A percentile compares a stretch with the other conserved stretches of the same genome.
phyloP scores from a whole-genome alignment of 73 alveolate genomes.

The Paramecium tetraurelia region DNA sequence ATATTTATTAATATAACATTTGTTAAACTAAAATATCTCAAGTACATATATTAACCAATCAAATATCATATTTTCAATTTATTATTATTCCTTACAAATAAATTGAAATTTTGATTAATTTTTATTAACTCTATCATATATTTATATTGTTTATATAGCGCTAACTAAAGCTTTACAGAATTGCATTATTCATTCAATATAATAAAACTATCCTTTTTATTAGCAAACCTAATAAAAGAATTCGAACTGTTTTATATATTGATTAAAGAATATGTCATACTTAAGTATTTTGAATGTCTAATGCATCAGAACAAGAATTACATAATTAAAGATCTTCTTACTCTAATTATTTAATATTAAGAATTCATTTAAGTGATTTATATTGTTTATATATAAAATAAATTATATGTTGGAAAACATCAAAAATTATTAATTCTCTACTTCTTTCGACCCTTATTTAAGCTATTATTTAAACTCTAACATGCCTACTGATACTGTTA shows the following conservation, averaged over 20 bases:
- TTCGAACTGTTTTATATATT: too few relatives aligned
- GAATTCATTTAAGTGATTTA: background rate
- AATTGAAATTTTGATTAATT: too few relatives aligned
- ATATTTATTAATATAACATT: background rate
- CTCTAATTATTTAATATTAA: background rate
- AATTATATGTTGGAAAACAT: background rate
- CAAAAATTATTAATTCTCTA: background rate
- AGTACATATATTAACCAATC: background rate
- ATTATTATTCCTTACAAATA: too few relatives aligned
- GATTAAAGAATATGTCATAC: too few relatives aligned
- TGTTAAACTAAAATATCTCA: background rate
- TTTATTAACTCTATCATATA: too few relatives aligned
- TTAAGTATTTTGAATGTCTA: too few relatives aligned
- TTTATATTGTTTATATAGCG: too few relatives aligned
- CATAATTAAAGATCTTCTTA: background rate
- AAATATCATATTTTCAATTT: background rate
- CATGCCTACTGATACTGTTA: background rate
- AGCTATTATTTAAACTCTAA: background rate
- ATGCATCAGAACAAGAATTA: background rate
- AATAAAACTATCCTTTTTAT: too few relatives aligned
- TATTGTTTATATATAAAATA: background rate
- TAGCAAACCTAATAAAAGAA: too few relatives aligned
- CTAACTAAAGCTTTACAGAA: too few relatives aligned
- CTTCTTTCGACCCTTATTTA: background rate
- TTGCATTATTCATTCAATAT: too few relatives aligned